These are phyloP conservation scores for Lactarius akahatsu DNA, from an alignment of 768 basidiomycete genomes.

Conservation along the genomic window DNA sequence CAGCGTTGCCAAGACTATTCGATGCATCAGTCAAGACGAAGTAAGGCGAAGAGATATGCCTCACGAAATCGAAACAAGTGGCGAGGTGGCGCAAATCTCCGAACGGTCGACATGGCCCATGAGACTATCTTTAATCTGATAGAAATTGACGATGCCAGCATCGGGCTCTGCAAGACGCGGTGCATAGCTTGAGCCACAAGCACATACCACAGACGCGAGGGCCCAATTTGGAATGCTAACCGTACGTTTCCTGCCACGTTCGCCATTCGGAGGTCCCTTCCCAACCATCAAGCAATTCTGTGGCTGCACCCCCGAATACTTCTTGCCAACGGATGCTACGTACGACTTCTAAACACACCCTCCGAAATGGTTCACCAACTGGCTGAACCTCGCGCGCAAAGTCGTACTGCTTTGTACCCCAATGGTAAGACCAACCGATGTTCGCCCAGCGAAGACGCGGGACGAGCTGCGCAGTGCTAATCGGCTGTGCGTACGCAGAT, in stretches of 20 bases:
- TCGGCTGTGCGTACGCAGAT: constrained; percentile 55
- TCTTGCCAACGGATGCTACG: constrained; percentile 63
- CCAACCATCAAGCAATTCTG: constrained; percentile 44
- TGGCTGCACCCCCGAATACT: constrained; percentile 47
- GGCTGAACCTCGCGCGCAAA: constrained; percentile 67
- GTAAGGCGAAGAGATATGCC: constrained; percentile 32
- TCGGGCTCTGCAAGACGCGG: constrained; percentile 66
- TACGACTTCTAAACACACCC: constrained; percentile 65
- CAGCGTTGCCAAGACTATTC: constrained; percentile 79
- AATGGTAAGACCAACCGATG: constrained; percentile 95
- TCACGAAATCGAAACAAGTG: constrained; percentile 92
- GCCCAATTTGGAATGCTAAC: constrained; percentile 40
- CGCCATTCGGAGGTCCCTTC: constrained; percentile 62
- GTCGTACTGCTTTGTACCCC: constrained; percentile 95
- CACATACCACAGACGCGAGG: neutral
- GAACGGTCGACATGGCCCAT: constrained; percentile 99
- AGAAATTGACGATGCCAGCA: constrained; percentile 96
- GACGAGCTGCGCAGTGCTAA: constrained; percentile 55
- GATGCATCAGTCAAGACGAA: neutral
- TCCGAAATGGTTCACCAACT: constrained; percentile 55
- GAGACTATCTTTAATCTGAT: constrained; percentile 87
- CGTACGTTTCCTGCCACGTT: constrained; percentile 75
- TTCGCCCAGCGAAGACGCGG: constrained; percentile 91
- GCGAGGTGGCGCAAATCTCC: constrained; percentile 88
- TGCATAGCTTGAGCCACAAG: constrained; percentile 6